Evolutionary conservation across 2,329 filamentous ascomycete genomes (phyloP), one percentile per base, ranked within the genome.

Genomic region (Allantophomopsis cytisporea): DNA sequence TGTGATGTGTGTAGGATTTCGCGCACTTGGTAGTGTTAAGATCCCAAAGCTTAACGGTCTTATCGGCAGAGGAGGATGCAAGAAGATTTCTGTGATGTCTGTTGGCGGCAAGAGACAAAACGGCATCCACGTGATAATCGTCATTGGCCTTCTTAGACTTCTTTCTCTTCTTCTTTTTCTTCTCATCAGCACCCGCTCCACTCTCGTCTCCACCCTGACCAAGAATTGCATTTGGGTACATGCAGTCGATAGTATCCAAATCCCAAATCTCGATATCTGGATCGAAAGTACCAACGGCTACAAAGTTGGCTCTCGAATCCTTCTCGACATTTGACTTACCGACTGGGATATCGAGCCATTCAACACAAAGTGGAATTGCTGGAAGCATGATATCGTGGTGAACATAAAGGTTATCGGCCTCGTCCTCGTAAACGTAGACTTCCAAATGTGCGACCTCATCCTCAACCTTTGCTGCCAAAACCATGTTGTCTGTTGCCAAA

Each of bases 301-400:
- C 88, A 50, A 89, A 95, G 64, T 94, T 98, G 41, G 84, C 91
- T 37, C 70, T 73, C 17, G 74, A 69, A 46, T 83, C 76, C 44
- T 74, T 73, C 33, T 73, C 72, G 5, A 70, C 63, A 35, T 60
- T 64, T 10, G 69, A 61, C 57, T 86, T 85, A 47, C 83, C 80
- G 30, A 94, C 86, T n/a, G 86, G 81, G 41, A 94, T 71, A 57
- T 95, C 85, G 35, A 98, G 64, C 91, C 91, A 98, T 65, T 98
- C 91, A 32, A 96, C 73, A 54, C 86, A 91, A 6, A 98, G 76
- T 10, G 91, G 91, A 55, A 98, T 94, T 17, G 89, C 89, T 23
- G 91, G 91, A 41, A 98, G 73, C 89, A 98, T 96, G 52, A 98
- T 94, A 61, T 98, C 91, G 71, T 98, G 91, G 65, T 98, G 91